These are phyloP conservation scores for Wickerhamiella shivajii DNA, from an alignment of 805 yeast genomes.

Conservation along the genomic window DNA sequence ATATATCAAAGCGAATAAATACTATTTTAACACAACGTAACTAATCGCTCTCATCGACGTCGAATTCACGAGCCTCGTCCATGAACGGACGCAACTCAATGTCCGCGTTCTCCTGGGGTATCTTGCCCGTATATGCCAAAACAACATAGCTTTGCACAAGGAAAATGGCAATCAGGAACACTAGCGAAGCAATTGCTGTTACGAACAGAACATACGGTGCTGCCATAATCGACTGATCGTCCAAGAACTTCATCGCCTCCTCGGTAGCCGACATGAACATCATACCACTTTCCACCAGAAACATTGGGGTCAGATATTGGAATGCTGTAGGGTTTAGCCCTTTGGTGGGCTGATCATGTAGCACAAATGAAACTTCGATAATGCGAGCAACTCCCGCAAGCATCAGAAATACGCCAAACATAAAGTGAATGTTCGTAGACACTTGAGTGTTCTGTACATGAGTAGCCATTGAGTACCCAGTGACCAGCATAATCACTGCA, in stretches of 20 bases:
- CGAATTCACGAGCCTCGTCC: slow-evolving; percentile 18
- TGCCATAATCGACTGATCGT: slow-evolving; percentile 68
- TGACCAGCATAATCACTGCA: slow-evolving; percentile 63
- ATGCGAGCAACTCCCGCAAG: slow-evolving; percentile 63
- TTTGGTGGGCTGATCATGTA: slow-evolving; percentile 34
- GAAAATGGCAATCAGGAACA: slow-evolving; percentile 51
- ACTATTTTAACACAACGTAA: no score
- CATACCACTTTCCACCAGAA: slow-evolving; percentile 62
- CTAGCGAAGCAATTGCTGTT: slow-evolving; percentile 56
- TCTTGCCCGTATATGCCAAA: slow-evolving; percentile 18
- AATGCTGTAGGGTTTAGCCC: slow-evolving; percentile 46
- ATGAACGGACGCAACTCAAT: slow-evolving; percentile 21
- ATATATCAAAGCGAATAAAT: no score
- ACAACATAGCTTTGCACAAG: slow-evolving; percentile 43
- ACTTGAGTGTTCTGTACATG: slow-evolving; percentile 64
- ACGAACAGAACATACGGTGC: slow-evolving; percentile 65
- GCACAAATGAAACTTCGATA: slow-evolving; percentile 64
- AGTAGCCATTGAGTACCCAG: slow-evolving; percentile 91
- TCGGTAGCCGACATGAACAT: slow-evolving; percentile 88
- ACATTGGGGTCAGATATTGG: slow-evolving; percentile 78
- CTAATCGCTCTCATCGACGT: slow-evolving; percentile 18
- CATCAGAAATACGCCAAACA: slow-evolving; percentile 75
- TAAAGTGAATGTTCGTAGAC: slow-evolving; percentile 74
- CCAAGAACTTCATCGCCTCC: slow-evolving; percentile 62
- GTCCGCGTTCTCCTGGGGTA: slow-evolving; percentile 14